Percentiles rank a stretch among this genome's conserved stretches.
phyloP scores from a whole-genome alignment of 139 green algal species.

The Raphidocelis subcapitata region DNA sequence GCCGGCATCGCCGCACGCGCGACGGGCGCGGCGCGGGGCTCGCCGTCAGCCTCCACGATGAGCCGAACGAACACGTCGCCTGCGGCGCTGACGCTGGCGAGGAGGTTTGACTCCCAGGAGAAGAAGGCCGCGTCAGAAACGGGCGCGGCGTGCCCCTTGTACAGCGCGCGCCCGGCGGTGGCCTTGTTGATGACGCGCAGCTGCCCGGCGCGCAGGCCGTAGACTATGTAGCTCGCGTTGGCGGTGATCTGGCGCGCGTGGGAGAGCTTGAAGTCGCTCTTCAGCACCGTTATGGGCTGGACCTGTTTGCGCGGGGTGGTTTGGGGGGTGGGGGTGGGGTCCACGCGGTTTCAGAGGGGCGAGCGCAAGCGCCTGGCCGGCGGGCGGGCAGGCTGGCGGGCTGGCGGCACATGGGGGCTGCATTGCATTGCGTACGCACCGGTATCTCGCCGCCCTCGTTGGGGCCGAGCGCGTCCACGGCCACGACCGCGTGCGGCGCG shows the following conservation, averaged over 20 bases:
- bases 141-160: conserved; percentile 63
- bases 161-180: conserved; percentile 52
- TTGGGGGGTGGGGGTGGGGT: not conserved
- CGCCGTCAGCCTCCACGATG: conserved; percentile 24
- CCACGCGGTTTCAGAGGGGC: not conserved
- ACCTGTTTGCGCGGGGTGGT: conserved; percentile 40
- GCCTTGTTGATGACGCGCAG: conserved; percentile 70
- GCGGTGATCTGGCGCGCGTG: conserved; percentile 54
- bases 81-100: conserved; percentile 42
- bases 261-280: conserved; percentile 47
- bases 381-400: not conserved
- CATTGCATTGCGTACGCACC: not conserved
- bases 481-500: not conserved
- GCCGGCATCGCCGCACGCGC: conserved; percentile 15
- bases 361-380: not conserved
- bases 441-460: not conserved
- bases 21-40: conserved; percentile 22
- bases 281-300: conserved; percentile 56
- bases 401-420: not conserved
- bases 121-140: conserved; percentile 61
- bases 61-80: conserved; percentile 57
- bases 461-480: conserved; percentile 8
- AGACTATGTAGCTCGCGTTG: conserved; percentile 72
- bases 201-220: conserved; percentile 73
- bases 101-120: conserved; percentile 22